Evolutionary conservation across 2,329 filamentous ascomycete species (phyloP), one percentile per base, ranked within the genome.

Genomic region (Botryosphaeria dothidea): DNA sequence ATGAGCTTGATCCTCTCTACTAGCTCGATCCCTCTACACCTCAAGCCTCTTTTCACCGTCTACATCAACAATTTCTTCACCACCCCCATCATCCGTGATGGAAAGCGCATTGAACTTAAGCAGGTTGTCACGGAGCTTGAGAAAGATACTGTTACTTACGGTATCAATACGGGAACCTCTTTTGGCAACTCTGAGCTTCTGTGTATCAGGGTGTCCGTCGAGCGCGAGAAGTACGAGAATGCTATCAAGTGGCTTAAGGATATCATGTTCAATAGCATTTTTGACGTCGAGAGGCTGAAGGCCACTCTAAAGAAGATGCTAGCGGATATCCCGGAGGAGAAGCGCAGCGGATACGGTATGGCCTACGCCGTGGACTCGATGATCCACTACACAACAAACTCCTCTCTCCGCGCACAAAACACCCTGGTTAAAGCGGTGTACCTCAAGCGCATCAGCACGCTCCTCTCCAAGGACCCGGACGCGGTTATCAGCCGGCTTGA

Each of bases 1-100:
- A 85, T 98, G 65, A 90, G 88, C 54, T 79, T 98, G 23, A 87
- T 95, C 64, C 82, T 98, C 57, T 92, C 92, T 61, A 96, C 93
- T 0, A 85, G 88, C 2, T 82, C 87, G 31, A 83, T 97, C 0
- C 92, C 93, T 0, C 85, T 90, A n/a, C 86, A 93, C 68, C 85
- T 94, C 66, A 93, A 94, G 74, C 95, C 95, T 3, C 79, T 99
- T 23, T 82, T 98, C 54, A 85, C 90, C 3, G 84, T 98, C 45
- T 98, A 96, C 73, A 89, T 88, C 31, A 92, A 93, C 73, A 95
- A 94, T 73, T 97, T 98, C 81, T 99, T 98, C 83, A 94, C 92
- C 73, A 92, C 93, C 0, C 95, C 94, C 2, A 89, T 99, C 66
- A 84, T 85, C 71, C 88, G 89, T 29, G 85, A 93, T 71, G 93